Base-by-base conservation (phyloP, 768 basidiomycete species). In the Aureoboletus auriporus region DNA sequence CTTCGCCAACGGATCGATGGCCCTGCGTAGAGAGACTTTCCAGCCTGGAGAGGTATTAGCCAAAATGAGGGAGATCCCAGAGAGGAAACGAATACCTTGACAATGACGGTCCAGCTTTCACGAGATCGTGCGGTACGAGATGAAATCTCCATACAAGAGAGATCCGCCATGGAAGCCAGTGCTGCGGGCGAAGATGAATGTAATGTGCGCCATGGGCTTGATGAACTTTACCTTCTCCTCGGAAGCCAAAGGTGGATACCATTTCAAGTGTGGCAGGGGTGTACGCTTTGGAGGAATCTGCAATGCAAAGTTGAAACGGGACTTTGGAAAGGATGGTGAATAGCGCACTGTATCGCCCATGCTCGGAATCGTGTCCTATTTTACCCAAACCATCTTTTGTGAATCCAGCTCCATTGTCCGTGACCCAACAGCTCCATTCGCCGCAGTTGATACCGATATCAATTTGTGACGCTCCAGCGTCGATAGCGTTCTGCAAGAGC, bases 401-500 rank as follows among this genome's bases (percentile, higher is more conserved):
- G 42, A 97, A 84, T 2, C 95, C 95, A 45, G 57, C 57, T 0
- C 95, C 95, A 62, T 96, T 78, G 69, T 98, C 95, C 57, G 77
- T 76, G 8, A 94, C 87, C 80, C 89, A 86, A 58, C 91, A 84
- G 7, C 75, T 73, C 90, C 92, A 94, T 38, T 85, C 81, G 38
- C 77, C 78, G 42, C 81, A 80, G 60, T 93, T 79, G 2, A 96
- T 62, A 4, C 84, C 82, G 40, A 93, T 70, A 36, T 87, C 82
- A 43, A 98, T 73, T 17, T 76, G 74, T 13, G 66, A 72, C 0
- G 93, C 82, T 27, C 74, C 74, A 3, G 94, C 90, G 58, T 98
- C 95, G 8, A 97, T 73, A 3, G 90, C 77, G 64, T 98, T 98
- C 64, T 94, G 93, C 10, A 93, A 65, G 31, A 98, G 79, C 66